phyloP scores from a whole-genome alignment of 768 basidiomycete species.

The Lentinula detonsa region DNA sequence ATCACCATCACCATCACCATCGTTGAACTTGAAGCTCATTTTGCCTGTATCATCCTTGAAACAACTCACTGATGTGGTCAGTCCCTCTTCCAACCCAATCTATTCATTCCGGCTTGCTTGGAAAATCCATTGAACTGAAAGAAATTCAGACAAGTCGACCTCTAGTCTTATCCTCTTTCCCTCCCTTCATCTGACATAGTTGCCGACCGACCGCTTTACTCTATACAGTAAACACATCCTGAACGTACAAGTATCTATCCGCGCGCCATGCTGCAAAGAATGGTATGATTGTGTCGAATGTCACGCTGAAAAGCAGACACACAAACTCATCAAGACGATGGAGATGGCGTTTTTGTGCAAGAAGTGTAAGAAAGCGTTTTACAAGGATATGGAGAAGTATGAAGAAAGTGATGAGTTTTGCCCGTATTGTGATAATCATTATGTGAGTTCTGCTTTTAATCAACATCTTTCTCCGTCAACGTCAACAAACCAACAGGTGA shows the following conservation, averaged over 20 bases:
- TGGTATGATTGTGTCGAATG: conserved; percentile 99
- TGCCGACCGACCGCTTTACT: conserved; percentile 4
- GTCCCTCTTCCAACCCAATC: too few relatives aligned
- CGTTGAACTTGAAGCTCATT: not conserved
- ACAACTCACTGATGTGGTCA: too few relatives aligned
- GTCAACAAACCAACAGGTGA: conserved; percentile 46
- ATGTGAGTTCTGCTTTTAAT: conserved; percentile 48
- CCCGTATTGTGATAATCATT: conserved; percentile 98
- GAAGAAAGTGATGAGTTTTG: conserved; percentile 99
- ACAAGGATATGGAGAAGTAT: conserved; percentile 88
- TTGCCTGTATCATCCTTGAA: too few relatives aligned
- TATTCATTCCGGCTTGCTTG: too few relatives aligned
- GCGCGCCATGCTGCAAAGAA: conserved; percentile 94
- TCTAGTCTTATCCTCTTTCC: not conserved
- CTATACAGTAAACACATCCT: conserved; percentile 83
- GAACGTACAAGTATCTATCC: conserved; percentile 94
- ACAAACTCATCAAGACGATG: conserved; percentile 62
- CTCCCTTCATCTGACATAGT: not conserved
- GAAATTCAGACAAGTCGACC: not conserved
- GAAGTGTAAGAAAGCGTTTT: conserved; percentile 92
- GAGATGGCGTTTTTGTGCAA: conserved; percentile 88
- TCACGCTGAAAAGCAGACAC: conserved; percentile 79
- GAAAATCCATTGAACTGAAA: not conserved
- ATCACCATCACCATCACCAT: not conserved
- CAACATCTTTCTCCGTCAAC: not conserved